A percentile compares a stretch with the other conserved stretches of the same genome.
phyloP scores from a whole-genome alignment of 352 stramenopile species.

The Bremia lactucae region DNA sequence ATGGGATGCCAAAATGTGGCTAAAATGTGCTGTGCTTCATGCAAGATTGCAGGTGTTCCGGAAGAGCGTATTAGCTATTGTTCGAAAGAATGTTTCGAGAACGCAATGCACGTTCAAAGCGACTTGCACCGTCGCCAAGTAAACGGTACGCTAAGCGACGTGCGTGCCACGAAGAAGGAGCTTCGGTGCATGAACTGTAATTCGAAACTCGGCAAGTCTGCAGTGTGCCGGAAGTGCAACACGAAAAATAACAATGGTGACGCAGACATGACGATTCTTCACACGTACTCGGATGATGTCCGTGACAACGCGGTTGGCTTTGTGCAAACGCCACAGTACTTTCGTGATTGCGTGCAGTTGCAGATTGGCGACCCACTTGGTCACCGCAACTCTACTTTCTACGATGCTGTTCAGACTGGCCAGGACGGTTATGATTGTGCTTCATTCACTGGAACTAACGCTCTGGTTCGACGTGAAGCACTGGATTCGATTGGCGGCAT shows the following conservation, averaged over 20 bases:
- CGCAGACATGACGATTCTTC: constrained; percentile 42
- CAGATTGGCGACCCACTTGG: constrained; percentile 74
- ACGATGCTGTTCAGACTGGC: constrained; percentile 76
- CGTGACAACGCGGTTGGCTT: constrained; percentile 70
- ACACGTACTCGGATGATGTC: constrained; percentile 77
- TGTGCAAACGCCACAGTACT: constrained; percentile 79
- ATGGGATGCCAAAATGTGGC: constrained; percentile 68
- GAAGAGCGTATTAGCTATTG: constrained; percentile 82
- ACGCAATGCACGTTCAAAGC: constrained; percentile 65
- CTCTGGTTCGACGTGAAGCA: constrained; percentile 68
- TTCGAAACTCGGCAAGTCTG: constrained; percentile 58
- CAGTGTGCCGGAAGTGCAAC: constrained; percentile 74
- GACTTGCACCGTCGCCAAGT: constrained; percentile 74
- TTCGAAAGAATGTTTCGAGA: constrained; percentile 83
- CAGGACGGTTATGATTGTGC: constrained; percentile 80
- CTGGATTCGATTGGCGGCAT: constrained; percentile 80
- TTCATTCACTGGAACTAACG: constrained; percentile 72
- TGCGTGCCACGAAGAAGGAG: constrained; percentile 56
- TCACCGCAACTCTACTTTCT: constrained; percentile 76
- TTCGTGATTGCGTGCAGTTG: constrained; percentile 74
- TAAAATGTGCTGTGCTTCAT: constrained; percentile 79
- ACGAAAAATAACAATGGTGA: constrained; percentile 37
- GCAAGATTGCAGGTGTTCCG: constrained; percentile 74
- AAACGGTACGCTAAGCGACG: constrained; percentile 71
- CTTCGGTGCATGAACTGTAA: constrained; percentile 66